Evolutionary conservation across 257 asterid genomes (phyloP).

Genomic region (Solanum clarkiae): DNA sequence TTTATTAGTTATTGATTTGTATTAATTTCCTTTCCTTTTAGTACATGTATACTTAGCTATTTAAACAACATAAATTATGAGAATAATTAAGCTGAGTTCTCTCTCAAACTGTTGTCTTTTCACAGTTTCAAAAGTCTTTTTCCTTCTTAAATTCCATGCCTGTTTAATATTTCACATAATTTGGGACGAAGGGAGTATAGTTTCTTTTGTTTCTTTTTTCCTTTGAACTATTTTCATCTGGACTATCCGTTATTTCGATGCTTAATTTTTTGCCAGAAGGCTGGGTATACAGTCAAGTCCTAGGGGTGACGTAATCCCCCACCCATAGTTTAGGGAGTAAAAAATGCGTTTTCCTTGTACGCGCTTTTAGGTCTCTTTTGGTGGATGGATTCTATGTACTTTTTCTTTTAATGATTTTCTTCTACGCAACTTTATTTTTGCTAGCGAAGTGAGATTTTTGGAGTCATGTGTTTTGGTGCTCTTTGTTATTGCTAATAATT

Average conservation of each 20-base stretch:
- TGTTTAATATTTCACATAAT: not conserved
- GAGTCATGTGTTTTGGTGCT: not conserved
- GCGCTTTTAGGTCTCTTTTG: not conserved
- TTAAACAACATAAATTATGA: no score
- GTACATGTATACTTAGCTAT: no score
- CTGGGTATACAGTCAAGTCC: not conserved
- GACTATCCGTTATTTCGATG: not conserved
- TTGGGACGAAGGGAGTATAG: not conserved
- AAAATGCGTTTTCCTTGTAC: not conserved
- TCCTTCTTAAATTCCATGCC: not conserved
- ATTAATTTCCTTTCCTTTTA: no score
- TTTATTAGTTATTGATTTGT: no score
- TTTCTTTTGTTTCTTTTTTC: not conserved
- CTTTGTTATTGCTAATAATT: not conserved
- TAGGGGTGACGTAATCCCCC: not conserved
- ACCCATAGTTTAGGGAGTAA: not conserved
- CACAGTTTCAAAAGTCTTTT: not conserved
- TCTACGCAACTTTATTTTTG: not conserved
- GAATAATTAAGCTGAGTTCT: no score
- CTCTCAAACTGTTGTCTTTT: no score
- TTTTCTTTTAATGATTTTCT: not conserved
- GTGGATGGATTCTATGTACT: not conserved
- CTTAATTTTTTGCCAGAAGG: not conserved
- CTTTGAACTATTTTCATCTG: not conserved
- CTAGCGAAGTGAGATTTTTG: not conserved